Base-by-base conservation (phyloP, 2,329 filamentous ascomycete genomes). In the Cladophialophora immunda region DNA sequence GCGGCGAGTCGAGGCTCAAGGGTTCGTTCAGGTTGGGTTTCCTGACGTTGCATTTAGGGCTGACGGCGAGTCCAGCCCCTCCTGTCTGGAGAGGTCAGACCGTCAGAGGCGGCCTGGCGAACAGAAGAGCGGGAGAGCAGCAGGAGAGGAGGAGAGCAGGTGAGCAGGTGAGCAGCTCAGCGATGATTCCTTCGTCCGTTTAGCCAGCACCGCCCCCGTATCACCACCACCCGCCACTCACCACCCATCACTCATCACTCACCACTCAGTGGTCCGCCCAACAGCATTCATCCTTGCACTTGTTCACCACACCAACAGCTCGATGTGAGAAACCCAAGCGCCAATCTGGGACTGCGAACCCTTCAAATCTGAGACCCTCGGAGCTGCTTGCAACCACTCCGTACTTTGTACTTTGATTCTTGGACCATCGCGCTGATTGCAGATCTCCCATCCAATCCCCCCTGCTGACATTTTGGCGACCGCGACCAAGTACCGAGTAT, bases 1-100 rank as follows among this genome's bases (percentile, higher is more conserved):
- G 41, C 22, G 34, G 34, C 19, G 36, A n/a, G 56, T 13, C 22
- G 56, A 47, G 32, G 45, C 36, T 8, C 15, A 19, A 19, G 27
- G 17, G 36, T 13, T 50, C 25, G n/a, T 11, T 29, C 38, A 45
- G 30, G 57, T 13, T n/a, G 29, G 27, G 22, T 22, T 27, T 41
- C 57, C 47, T 58, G 32, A 65, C 52, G 66, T 65, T 65, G 62
- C 66, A 68, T 67, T 61, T 56, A 29, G 45, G 56, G 62, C 66
- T 68, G 66, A 68, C 58, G 22, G 66, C 53, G 7, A 22, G 29
- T 36, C 11, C 32, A 17, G 32, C 30, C 50, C 53, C 55, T 50
- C 45, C n/a, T n/a, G n/a, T n/a, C n/a, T n/a, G n/a, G n/a, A n/a
- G 15, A 27, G 22, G 45, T 27, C 19, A 50, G 45, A 22, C 25